These are phyloP conservation scores for Simplicillium aogashimaense DNA, from an alignment of 2,329 filamentous ascomycete species.

Conservation along the genomic window DNA sequence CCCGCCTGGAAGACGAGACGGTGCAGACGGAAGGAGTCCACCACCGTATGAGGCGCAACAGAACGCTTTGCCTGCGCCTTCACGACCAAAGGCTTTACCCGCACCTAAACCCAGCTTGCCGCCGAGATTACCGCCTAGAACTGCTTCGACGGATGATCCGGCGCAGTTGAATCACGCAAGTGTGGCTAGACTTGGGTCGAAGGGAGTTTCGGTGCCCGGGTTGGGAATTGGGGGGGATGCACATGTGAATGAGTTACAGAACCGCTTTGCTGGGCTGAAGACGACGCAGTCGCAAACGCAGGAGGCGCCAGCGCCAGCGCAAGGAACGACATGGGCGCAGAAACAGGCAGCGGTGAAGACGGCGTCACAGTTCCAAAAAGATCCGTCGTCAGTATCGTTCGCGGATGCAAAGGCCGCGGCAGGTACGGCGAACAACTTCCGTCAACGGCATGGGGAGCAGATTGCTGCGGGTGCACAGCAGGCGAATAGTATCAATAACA, in stretches of 20 bases:
- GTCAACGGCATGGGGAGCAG: constrained; percentile 59
- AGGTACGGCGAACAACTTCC: constrained; percentile 57
- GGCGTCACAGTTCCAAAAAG: constrained; percentile 46
- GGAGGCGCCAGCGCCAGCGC: constrained; percentile 17
- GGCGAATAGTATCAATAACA: constrained; percentile 49
- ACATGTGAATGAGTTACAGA: constrained; percentile 58
- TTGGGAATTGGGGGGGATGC: constrained; percentile 55
- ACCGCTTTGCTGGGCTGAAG: constrained; percentile 50
- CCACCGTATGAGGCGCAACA: constrained; percentile 17
- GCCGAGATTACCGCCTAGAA: constrained; percentile 49
- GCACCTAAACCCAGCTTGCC: constrained; percentile 58
- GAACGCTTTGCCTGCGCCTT: constrained; percentile 17
- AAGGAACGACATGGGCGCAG: constrained; percentile 54
- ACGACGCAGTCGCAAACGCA: constrained; percentile 16
- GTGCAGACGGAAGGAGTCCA: constrained; percentile 21
- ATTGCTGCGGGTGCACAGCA: constrained; percentile 48
- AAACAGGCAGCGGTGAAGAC: constrained; percentile 55
- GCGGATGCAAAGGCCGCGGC: constrained; percentile 49
- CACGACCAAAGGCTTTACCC: constrained; percentile 10
- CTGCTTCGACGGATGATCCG: constrained; percentile 20
- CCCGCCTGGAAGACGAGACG: constrained; percentile 50
- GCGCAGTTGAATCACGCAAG: constrained; percentile 43
- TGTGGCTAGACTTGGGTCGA: constrained; percentile 54
- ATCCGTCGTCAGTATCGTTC: constrained; percentile 51
- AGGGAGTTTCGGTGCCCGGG: constrained; percentile 69